Base-by-base conservation (phyloP, 164 flowering plant species). In the Sextonia rubra region DNA sequence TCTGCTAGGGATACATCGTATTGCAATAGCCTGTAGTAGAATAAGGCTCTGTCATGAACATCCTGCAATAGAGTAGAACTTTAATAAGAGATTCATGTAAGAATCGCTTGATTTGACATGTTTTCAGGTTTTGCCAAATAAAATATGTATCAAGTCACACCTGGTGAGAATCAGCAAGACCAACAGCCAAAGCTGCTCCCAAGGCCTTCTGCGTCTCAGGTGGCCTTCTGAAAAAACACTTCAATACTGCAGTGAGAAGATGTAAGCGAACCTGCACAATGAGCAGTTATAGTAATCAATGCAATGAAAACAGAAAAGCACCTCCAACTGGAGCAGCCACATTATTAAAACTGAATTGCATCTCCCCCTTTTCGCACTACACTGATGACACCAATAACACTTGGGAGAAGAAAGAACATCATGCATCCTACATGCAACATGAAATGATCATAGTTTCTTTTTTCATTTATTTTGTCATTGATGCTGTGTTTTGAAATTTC, bases 31-130 rank as follows among this genome's bases (percentile, higher is more conserved):
- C 97, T 87, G 79, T 96, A 91, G 88, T 96, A 96, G 85, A 93
- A 92, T 74, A 96, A 81, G 66, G 99, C 97, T 76, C 99, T 82
- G 77, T 96, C 99, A 84, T 89, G 99, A 75, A 96, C 98, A 91
- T 93, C 99, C 99, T 96, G 97, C 90, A 83, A 60, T 30, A 47
- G 79, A 82, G 12, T 30, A n/a, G 74, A 65, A 75, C 25, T 47
- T 74, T 66, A 81, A 67, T 60, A 62, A 52, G 52, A 60, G 20
- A 22, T 27, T 61, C 55, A 8, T 75, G 71, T 7, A 48, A 24
- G 71, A 68, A 69, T 9, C 3, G 49, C 12, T 20, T 12, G 58
- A 26, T 23, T 68, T 26, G 32, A 27, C 61, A 58, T 26, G 25
- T 65, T 29, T 18, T 68, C 11, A 22, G 5, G 47, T 11, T 23